Evolutionary conservation across 1,284 basidiomycete species (phyloP), one percentile per base, ranked within the genome.

Genomic region (Pseudozyma sp.): DNA sequence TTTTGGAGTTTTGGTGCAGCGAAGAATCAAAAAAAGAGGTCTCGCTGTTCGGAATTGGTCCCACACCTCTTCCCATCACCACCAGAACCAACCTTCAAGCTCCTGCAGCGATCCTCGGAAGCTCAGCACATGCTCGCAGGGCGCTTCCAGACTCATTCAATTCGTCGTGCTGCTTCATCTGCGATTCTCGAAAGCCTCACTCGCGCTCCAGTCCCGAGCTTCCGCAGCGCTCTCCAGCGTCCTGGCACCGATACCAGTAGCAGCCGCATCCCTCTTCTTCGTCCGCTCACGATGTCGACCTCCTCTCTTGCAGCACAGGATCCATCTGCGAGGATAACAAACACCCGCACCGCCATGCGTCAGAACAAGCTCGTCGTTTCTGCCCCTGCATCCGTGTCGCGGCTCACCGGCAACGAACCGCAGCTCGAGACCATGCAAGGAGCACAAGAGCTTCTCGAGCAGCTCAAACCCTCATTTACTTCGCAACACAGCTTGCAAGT

Each of bases 401-500:
- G 68, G 2, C 50, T 75, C 8, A 48, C 55, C 3, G 63, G 68
- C 29, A 45, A 37, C 42, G 60, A 75, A 17, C 54, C 64, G 10
- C 46, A 44, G 37, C 68, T 75, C 16, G 30, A 43, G 8, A 52
- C 63, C 19, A 58, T 58, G 48, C 35, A 60, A 29, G 59, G 54
- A 6, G 52, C 61, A 17, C 40, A 60, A 3, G 44, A 57, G 35
- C 60, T 75, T 19, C 53, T 75, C 14, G 68, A 68, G 6, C 48
- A 51, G 29, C 56, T 64, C 57, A 67, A 70, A 44, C 60, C 67
- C 3, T 9, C 29, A 3, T 75, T 75, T 30, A 45, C 53, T 24
- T 60, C 60, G 3, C 17, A 37, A 13, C 63, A 67, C 24, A 40
- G 50, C 24, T 56, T 75, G 7, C 67, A 70, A 47, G 72, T 67